Evolutionary conservation across 352 stramenopile species (phyloP).

Genomic region (Phytophthora brassicae): DNA sequence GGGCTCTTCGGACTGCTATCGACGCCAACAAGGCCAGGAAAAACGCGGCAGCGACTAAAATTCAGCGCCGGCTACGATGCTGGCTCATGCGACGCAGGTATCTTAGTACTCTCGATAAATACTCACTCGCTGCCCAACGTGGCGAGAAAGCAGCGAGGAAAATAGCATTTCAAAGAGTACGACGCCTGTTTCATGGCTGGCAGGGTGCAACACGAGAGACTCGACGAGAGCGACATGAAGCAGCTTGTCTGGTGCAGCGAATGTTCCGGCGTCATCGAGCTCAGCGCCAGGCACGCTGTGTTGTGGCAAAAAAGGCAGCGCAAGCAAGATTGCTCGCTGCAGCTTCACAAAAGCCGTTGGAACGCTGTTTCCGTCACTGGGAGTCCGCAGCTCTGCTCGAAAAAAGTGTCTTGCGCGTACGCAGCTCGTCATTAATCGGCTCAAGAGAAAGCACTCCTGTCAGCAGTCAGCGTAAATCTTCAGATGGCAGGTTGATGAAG

Average conservation of each 20-base stretch:
- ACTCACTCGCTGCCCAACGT: slow-evolving; percentile 24
- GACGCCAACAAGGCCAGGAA: slow-evolving; percentile 35
- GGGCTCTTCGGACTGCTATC: slow-evolving; percentile 37
- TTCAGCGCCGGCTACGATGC: slow-evolving; percentile 43
- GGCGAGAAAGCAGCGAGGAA: slow-evolving; percentile 35
- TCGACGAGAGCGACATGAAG: slow-evolving; percentile 22
- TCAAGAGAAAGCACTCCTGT: slow-evolving; percentile 23
- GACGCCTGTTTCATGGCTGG: slow-evolving; percentile 33
- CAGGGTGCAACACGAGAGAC: slow-evolving; percentile 6
- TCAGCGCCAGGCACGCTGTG: slow-evolving; percentile 38
- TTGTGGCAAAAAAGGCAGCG: slow-evolving; percentile 54
- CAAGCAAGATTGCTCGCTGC: slow-evolving; percentile 47
- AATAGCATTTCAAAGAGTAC: slow-evolving; percentile 21
- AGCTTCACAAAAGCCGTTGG: slow-evolving; percentile 54
- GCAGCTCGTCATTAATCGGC: slow-evolving; percentile 30
- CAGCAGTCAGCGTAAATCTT: slow-evolving; percentile 15
- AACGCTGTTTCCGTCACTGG: slow-evolving; percentile 63
- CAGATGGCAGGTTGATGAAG: slow-evolving; percentile 22
- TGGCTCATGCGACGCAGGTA: slow-evolving; percentile 56
- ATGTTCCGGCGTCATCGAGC: slow-evolving; percentile 45
- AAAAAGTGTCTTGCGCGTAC: slow-evolving; percentile 43
- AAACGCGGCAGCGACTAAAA: slow-evolving; percentile 42
- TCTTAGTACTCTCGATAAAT: slow-evolving; percentile 33
- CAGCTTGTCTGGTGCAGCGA: slow-evolving; percentile 50
- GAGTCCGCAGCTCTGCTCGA: slow-evolving; percentile 48